A percentile compares a stretch with the other conserved stretches of the same genome.
Conservation (phyloP, 2,329 filamentous ascomycete genomes). For the Clarireedia sp. region DNA sequence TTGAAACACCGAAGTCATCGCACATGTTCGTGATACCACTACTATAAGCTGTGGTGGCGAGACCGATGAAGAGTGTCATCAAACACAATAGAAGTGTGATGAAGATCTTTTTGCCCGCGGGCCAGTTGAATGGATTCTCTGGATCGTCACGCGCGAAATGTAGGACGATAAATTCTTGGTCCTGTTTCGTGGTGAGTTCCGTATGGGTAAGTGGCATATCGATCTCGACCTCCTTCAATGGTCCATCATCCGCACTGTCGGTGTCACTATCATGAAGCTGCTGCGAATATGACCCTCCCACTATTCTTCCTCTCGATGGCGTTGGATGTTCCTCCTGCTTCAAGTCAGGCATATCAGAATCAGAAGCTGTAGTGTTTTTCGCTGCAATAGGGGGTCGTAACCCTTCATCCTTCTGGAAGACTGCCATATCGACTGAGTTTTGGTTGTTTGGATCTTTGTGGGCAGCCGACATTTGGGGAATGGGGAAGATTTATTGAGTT, state of each 20-base stretch:
- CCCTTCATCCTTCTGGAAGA: neutral
- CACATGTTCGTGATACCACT: constrained; percentile 41
- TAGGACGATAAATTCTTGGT: constrained; percentile 38
- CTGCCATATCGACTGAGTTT: neutral
- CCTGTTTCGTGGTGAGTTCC: constrained; percentile 35
- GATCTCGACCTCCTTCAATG: constrained; percentile 36
- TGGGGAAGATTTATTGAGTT: constrained; percentile 10
- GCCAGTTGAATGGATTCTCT: constrained; percentile 47
- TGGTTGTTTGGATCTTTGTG: neutral
- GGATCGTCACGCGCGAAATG: constrained; percentile 38
- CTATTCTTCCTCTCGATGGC: constrained; percentile 29
- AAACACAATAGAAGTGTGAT: constrained; percentile 40
- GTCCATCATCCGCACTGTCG: constrained; percentile 25
- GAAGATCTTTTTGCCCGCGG: constrained; percentile 35
- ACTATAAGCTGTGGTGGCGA: constrained; percentile 46
- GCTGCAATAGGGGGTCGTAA: neutral
- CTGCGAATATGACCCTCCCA: constrained; percentile 33
- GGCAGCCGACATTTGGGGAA: neutral
- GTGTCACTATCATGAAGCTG: constrained; percentile 28
- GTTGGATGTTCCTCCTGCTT: constrained; percentile 18
- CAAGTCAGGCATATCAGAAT: constrained; percentile 1
- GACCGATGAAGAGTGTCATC: constrained; percentile 46
- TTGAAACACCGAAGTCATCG: constrained; percentile 35
- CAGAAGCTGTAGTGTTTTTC: neutral
- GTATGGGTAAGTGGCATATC: constrained; percentile 42